Base-by-base conservation (phyloP, 495 filamentous ascomycete genomes). In the Hyphodiscus hymeniophilus region DNA sequence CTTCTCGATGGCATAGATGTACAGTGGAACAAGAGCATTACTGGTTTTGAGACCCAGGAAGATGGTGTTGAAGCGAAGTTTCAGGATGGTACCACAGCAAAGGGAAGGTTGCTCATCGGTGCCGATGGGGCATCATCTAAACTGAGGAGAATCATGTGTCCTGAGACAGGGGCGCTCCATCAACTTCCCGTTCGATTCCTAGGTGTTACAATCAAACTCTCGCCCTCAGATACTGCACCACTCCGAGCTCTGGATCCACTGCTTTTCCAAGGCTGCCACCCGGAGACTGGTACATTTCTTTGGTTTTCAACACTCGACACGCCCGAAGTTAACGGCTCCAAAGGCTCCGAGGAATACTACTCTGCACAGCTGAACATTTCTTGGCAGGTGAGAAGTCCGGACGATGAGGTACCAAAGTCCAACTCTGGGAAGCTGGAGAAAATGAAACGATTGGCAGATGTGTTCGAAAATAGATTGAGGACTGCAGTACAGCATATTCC, bases 191-290 rank as follows among this genome's bases (percentile, higher is more conserved):
- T 77, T 3, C 66, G 68, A 22, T 57, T 80, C 30, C 62, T 75
- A 0, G 76, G 77, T 4, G 65, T 64, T 10, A 64, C 65, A 1
- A 57, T 69, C 1, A 50, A 61, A 2, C 71, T 79, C 26, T 63
- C 65, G 0, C 47, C 61, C 0, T 61, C 61, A 34, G 61, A 73
- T 36, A 59, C 69, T 26, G 57, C 59, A 1, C 66, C 66, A 4
- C 66, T 74, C 22, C 60, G 69, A 13, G 62, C 61, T 3, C 68
- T 81, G 15, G 78, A 83, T 42, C 77, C 79, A 0, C 74, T 72
- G 20, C 75, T 84, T 33, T 75, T 83, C 38, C 77, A 82, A 40
- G 77, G 79, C 1, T 67, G 71, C 3, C 69, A 81, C 42, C 77
- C 80, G 0, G 61, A 66, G 11, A 73, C 79, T 10, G 64, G 74